Evolutionary conservation across 116 monocot species (phyloP).

Genomic region (Dioscorea cayenensis): DNA sequence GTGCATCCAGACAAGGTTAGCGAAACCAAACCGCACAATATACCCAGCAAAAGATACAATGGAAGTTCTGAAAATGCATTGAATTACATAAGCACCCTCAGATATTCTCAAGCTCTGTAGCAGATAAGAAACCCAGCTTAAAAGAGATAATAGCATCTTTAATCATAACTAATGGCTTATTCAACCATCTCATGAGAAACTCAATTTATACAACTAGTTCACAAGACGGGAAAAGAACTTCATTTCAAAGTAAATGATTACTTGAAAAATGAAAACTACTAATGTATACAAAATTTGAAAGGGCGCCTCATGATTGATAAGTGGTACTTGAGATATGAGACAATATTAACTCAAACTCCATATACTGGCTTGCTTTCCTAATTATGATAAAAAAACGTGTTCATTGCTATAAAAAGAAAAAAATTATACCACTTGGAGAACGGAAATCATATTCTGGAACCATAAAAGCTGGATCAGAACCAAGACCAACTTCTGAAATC

Average conservation of each 20-base stretch:
- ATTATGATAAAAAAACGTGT: neutral
- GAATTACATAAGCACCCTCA: slow-evolving; percentile 41
- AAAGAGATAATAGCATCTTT: neutral
- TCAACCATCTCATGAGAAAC: too few species aligned
- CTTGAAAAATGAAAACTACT: neutral
- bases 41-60: slow-evolving; percentile 72
- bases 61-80: slow-evolving; percentile 78
- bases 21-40: slow-evolving; percentile 76
- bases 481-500: slow-evolving; percentile 88
- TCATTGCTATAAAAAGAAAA: neutral
- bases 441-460: slow-evolving; percentile 92
- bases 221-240: too few species aligned
- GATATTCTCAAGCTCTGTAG: slow-evolving; percentile 40
- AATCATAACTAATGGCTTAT: too few species aligned
- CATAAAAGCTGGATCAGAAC: slow-evolving; percentile 76
- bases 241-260: neutral
- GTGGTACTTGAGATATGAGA: neutral
- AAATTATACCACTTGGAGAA: slow-evolving; percentile 61
- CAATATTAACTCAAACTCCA: neutral
- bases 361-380: neutral
- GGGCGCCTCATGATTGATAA: neutral
- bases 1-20: slow-evolving; percentile 63
- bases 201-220: too few species aligned
- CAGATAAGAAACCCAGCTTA: slow-evolving; percentile 16
- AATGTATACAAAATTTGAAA: neutral